Percentiles rank a stretch among this genome's conserved stretches.
phyloP scores from a whole-genome alignment of 2,329 filamentous ascomycete genomes.

The Podosphaera fusca region DNA sequence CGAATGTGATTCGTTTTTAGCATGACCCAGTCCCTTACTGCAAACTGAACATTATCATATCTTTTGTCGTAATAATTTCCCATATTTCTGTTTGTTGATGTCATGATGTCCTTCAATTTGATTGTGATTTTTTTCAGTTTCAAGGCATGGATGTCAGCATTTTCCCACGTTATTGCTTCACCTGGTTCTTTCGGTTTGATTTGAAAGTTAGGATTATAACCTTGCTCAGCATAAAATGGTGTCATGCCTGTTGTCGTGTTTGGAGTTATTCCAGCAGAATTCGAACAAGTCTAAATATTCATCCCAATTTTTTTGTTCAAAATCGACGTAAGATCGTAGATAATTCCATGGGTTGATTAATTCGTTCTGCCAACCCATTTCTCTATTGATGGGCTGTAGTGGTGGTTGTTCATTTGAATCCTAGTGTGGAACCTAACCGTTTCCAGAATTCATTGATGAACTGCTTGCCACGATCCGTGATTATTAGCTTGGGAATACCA shows the following conservation, averaged over 20 bases:
- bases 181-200: neutral
- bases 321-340: conserved; percentile 2
- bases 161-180: neutral
- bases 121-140: neutral
- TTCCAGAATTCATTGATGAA: neutral
- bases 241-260: neutral
- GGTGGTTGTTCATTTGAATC: neutral
- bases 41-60: neutral
- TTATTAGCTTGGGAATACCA: neutral
- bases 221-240: neutral
- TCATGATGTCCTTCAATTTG: neutral
- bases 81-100: neutral
- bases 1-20: neutral
- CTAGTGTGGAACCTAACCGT: neutral
- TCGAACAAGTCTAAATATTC: neutral
- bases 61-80: neutral
- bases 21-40: neutral
- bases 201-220: neutral
- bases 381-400: neutral
- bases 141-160: neutral
- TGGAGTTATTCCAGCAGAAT: neutral
- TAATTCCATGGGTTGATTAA: conserved; percentile 3
- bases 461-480: neutral
- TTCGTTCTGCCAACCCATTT: neutral
- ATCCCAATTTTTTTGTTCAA: conserved; percentile 4